phyloP scores from a whole-genome alignment of 352 stramenopile species.

The Phytophthora capsici region DNA sequence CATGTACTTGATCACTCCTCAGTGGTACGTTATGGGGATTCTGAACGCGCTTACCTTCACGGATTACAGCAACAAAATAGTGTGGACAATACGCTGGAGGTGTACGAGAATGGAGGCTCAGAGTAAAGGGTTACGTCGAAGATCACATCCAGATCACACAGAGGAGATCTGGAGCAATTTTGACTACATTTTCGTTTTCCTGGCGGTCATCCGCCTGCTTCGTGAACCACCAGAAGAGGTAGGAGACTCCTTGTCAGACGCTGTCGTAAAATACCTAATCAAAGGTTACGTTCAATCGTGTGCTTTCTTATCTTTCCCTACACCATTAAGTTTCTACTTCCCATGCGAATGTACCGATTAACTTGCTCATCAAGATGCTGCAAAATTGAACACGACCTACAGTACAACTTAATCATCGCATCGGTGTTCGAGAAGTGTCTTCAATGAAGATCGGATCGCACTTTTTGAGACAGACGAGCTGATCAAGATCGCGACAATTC shows the following conservation, averaged over 20 bases:
- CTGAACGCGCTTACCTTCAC: conserved; percentile 17
- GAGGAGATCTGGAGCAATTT: conserved; percentile 38
- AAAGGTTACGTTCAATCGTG: background rate
- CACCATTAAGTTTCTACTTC: background rate
- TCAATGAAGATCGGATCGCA: conserved; percentile 17
- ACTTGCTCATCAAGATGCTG: background rate
- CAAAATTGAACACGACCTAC: background rate
- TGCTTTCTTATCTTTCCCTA: background rate
- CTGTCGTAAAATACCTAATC: background rate
- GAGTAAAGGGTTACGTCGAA: conserved; percentile 35
- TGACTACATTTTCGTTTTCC: conserved; percentile 34
- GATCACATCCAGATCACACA: conserved; percentile 35
- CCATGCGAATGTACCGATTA: too few relatives aligned
- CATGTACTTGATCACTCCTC: conserved; percentile 20
- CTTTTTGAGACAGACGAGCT: conserved; percentile 11
- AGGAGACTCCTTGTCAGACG: background rate
- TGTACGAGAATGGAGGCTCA: conserved; percentile 2
- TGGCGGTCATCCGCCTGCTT: conserved; percentile 24
- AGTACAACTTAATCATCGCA: background rate
- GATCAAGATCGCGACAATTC: background rate
- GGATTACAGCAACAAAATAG: conserved; percentile 4
- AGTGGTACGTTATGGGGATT: conserved; percentile 13
- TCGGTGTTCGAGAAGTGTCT: too few relatives aligned
- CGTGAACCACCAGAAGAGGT: conserved; percentile 15
- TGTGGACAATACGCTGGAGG: conserved; percentile 1